These are phyloP conservation scores for Cutaneotrichosporon cutaneum DNA, from an alignment of 1,284 basidiomycete genomes.

Conservation along the genomic window DNA sequence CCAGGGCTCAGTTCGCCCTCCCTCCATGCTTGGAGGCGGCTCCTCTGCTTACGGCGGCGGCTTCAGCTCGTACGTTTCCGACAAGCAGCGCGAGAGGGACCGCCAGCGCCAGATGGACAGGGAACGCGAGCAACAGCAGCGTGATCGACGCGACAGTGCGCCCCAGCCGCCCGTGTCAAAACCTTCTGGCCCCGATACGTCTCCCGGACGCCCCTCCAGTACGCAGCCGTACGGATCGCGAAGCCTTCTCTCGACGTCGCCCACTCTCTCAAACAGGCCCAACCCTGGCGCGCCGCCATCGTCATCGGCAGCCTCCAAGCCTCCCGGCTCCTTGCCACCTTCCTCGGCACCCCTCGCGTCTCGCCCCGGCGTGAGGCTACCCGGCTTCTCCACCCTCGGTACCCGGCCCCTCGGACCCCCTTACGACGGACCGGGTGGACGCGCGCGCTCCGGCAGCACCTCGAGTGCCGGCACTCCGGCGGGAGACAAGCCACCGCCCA, in stretches of 20 bases:
- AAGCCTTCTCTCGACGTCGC: conserved; percentile 18
- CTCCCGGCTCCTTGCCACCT: conserved; percentile 6
- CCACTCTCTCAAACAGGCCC: conserved; percentile 20
- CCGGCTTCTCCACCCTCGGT: conserved; percentile 18
- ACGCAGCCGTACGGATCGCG: neutral
- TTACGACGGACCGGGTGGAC: conserved; percentile 14
- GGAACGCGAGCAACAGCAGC: conserved; percentile 18
- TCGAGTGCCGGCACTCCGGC: conserved; percentile 12
- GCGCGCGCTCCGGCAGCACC: conserved; percentile 16
- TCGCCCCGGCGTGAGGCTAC: conserved; percentile 13
- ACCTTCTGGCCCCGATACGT: conserved; percentile 12
- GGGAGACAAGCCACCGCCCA: conserved; percentile 10
- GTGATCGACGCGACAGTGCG: conserved; percentile 14
- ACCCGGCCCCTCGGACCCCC: conserved; percentile 15
- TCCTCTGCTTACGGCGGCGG: neutral
- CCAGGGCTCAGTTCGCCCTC: neutral
- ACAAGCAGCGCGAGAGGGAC: conserved; percentile 25
- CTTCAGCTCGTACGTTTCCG: conserved; percentile 15
- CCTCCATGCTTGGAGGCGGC: conserved; percentile 1
- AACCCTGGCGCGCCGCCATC: conserved; percentile 2
- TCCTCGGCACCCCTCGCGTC: conserved; percentile 7
- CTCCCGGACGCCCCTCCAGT: conserved; percentile 11
- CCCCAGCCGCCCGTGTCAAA: conserved; percentile 11
- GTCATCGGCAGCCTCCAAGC: conserved; percentile 9
- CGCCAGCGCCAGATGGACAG: conserved; percentile 22